phyloP scores from a whole-genome alignment of 2,329 filamentous ascomycete genomes.

The Cadophora sp. region DNA sequence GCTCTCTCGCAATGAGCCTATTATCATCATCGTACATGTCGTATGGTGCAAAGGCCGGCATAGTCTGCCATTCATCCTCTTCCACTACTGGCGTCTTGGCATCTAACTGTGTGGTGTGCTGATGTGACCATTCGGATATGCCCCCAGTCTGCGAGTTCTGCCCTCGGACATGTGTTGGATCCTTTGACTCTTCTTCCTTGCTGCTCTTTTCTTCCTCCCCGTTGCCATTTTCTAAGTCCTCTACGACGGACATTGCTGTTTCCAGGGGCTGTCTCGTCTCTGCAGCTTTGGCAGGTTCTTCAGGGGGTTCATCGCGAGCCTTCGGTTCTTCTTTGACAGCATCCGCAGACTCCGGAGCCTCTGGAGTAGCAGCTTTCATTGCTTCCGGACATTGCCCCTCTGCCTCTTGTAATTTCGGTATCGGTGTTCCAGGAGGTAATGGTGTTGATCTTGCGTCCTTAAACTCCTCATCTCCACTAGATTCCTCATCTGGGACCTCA shows the following conservation, averaged over 20 bases:
- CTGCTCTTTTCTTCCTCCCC: constrained; percentile 12
- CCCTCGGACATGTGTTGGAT: constrained; percentile 30
- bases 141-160: constrained; percentile 36
- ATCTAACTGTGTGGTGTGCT: constrained; percentile 66
- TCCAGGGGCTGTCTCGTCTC: constrained; percentile 20
- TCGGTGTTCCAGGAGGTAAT: constrained; percentile 32
- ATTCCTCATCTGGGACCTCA: constrained; percentile 35
- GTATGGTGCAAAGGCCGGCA: constrained; percentile 91
- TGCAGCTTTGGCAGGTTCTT: constrained; percentile 14
- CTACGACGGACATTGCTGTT: neutral
- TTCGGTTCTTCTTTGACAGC: constrained; percentile 14
- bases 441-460: constrained; percentile 47
- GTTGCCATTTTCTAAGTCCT: neutral
- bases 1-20: constrained; percentile 81
- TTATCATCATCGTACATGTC: constrained; percentile 97
- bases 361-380: constrained; percentile 8
- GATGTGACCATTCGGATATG: constrained; percentile 88
- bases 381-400: constrained; percentile 12
- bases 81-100: constrained; percentile 59
- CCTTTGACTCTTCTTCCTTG: constrained; percentile 15
- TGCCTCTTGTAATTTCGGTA: constrained; percentile 29
- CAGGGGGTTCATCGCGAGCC: constrained; percentile 7
- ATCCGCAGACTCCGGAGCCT: constrained; percentile 17
- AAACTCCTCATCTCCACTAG: constrained; percentile 50
- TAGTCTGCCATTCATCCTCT: constrained; percentile 85